These are phyloP conservation scores for Hymenoscyphus scutula DNA, from an alignment of 2,329 filamentous ascomycete genomes.

Conservation along the genomic window DNA sequence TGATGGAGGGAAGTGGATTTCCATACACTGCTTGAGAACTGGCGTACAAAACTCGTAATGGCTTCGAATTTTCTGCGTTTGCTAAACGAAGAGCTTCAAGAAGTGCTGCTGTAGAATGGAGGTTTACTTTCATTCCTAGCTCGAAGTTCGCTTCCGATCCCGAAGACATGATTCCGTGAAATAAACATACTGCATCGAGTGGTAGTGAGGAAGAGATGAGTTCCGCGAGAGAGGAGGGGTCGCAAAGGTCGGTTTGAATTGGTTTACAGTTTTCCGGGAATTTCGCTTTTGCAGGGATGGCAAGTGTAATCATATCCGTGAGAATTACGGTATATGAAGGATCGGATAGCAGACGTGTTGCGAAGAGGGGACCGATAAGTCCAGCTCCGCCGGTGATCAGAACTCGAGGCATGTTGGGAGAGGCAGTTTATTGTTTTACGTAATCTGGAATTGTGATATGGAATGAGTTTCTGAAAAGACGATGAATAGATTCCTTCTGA, in stretches of 20 bases:
- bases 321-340: slow-evolving; percentile 48
- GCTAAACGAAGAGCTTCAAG: slow-evolving; percentile 49
- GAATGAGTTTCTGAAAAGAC: background rate
- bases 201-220: slow-evolving; percentile 35
- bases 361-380: slow-evolving; percentile 62
- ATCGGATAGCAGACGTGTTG: slow-evolving; percentile 52
- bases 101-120: slow-evolving; percentile 53
- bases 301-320: slow-evolving; percentile 55
- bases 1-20: slow-evolving; percentile 47
- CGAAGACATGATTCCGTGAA: slow-evolving; percentile 64
- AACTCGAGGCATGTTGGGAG: slow-evolving; percentile 35
- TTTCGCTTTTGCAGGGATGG: slow-evolving; percentile 43
- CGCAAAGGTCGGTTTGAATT: slow-evolving; percentile 38
- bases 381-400: slow-evolving; percentile 64
- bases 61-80: background rate
- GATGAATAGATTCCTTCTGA: background rate
- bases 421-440: background rate
- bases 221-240: slow-evolving; percentile 18
- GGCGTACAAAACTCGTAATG: slow-evolving; percentile 53
- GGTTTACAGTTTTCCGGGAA: slow-evolving; percentile 29
- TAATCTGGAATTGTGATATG: background rate
- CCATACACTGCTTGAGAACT: slow-evolving; percentile 62
- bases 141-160: slow-evolving; percentile 59
- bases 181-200: slow-evolving; percentile 54
- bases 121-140: slow-evolving; percentile 54